These are phyloP conservation scores for Medicago truncatula DNA, from an alignment of 306 rosid species.

Conservation along the genomic window MtrunA17r5.0-ANR NC_053046.1:29018001-29018500, in stretches of 20 bases:
- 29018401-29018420: too few species aligned
- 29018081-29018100: slow-evolving; percentile 39
- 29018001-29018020: too few species aligned
- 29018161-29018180: slow-evolving; percentile 53
- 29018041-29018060: too few species aligned
- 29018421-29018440: too few species aligned
- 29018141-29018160: slow-evolving; percentile 52
- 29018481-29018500: too few species aligned
- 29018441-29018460: too few species aligned
- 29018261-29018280: not conserved
- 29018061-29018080: not conserved
- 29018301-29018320: slow-evolving; percentile 1
- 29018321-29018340: not conserved
- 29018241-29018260: not conserved
- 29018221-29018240: slow-evolving; percentile 27
- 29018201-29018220: slow-evolving; percentile 43
- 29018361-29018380: too few species aligned
- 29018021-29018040: too few species aligned
- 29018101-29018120: slow-evolving; percentile 66
- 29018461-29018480: too few species aligned
- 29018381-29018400: too few species aligned
- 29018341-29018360: too few species aligned
- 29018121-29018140: slow-evolving; percentile 62
- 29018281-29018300: slow-evolving; percentile 27
- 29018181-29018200: slow-evolving; percentile 48